phyloP scores from a whole-genome alignment of 2,329 filamentous ascomycete species.

The Dactylellina parvicollis region DNA sequence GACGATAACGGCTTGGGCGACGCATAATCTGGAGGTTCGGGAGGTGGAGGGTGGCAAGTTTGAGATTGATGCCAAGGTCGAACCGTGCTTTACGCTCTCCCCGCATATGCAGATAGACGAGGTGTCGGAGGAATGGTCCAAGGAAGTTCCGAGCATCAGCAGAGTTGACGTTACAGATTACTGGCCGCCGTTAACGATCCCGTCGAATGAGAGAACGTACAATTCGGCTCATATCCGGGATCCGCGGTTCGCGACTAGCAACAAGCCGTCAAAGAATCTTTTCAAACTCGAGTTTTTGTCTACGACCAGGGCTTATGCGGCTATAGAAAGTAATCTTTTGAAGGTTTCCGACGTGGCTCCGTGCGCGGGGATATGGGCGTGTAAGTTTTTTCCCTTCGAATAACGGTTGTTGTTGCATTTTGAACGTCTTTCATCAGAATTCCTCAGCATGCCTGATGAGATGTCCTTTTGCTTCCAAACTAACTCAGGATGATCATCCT shows the following conservation, averaged over 20 bases:
- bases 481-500: neutral
- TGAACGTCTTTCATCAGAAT: too few species aligned
- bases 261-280: neutral
- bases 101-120: neutral
- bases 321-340: constrained; percentile 2
- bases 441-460: too few species aligned
- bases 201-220: constrained; percentile 14
- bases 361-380: constrained; percentile 26
- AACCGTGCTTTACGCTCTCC: constrained; percentile 14
- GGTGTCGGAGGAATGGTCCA: constrained; percentile 8
- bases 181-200: constrained; percentile 13
- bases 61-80: neutral
- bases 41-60: neutral
- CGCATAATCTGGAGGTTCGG: constrained; percentile 14
- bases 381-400: constrained; percentile 5
- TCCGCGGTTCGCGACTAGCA: neutral
- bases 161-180: constrained; percentile 9
- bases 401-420: neutral
- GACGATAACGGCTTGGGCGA: neutral
- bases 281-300: constrained; percentile 24
- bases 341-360: constrained; percentile 1
- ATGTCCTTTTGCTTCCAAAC: neutral
- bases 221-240: neutral
- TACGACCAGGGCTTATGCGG: constrained; percentile 9
- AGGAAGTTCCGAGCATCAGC: neutral